A percentile compares a stretch with the other conserved stretches of the same genome.
Evolutionary conservation across 164 flowering plant species (phyloP).

Genomic region (Pachysandra terminalis): DNA sequence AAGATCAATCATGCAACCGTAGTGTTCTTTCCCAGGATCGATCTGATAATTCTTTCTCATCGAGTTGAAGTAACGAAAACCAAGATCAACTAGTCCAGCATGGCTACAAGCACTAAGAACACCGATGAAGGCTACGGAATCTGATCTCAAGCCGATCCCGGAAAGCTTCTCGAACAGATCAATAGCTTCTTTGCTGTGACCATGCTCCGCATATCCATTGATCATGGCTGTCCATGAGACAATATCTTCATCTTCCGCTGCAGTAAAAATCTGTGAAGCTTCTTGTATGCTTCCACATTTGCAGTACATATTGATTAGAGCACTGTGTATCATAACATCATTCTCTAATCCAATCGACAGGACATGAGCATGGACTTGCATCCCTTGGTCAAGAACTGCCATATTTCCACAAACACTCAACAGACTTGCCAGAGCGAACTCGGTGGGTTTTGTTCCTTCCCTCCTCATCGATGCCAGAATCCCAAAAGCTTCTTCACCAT

Average conservation of each 20-base stretch:
- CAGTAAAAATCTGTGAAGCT: slow-evolving; percentile 51
- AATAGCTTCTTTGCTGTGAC: slow-evolving; percentile 66
- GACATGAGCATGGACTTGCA: slow-evolving; percentile 65
- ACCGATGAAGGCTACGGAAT: slow-evolving; percentile 75
- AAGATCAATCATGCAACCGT: slow-evolving; percentile 91
- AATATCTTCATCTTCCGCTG: slow-evolving; percentile 35
- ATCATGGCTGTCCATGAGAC: slow-evolving; percentile 95
- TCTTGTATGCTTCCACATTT: slow-evolving; percentile 79
- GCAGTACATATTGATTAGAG: slow-evolving; percentile 78
- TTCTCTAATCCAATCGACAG: slow-evolving; percentile 56
- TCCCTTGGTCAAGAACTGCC: slow-evolving; percentile 82
- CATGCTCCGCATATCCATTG: slow-evolving; percentile 92
- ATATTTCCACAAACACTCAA: slow-evolving; percentile 65
- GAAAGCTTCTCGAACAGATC: slow-evolving; percentile 57
- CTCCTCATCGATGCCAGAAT: slow-evolving; percentile 70
- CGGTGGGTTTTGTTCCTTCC: slow-evolving; percentile 65
- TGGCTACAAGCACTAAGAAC: slow-evolving; percentile 85
- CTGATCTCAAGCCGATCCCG: slow-evolving; percentile 60
- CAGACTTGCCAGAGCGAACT: slow-evolving; percentile 61
- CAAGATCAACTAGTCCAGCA: slow-evolving; percentile 80
- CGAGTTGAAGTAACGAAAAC: slow-evolving; percentile 54
- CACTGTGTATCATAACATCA: slow-evolving; percentile 49
- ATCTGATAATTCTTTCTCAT: slow-evolving; percentile 48
- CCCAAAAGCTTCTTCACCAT: slow-evolving; percentile 65
- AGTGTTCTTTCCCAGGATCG: slow-evolving; percentile 75